Base-by-base conservation (phyloP, 352 stramenopile species). In the Phytophthora brassicae region DNA sequence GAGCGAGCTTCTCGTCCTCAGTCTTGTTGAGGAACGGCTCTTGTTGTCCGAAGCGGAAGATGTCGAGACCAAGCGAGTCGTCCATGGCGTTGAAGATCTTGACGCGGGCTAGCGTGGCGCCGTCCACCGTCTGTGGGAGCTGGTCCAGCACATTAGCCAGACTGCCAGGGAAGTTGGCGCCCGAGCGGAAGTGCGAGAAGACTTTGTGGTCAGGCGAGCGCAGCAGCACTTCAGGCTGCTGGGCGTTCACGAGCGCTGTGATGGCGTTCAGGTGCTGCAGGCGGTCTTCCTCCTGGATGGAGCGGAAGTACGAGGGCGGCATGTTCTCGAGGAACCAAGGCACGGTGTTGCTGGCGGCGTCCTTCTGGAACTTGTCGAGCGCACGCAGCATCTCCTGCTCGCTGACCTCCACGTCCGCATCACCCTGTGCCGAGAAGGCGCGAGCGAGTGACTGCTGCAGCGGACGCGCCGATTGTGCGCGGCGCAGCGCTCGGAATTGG, bases 51-150 rank as follows among this genome's bases (percentile, higher is more conserved):
- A 90, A 94, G 60, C 80, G 83, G 68, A 97, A 97, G 33, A 96
- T 88, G 56, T 96, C 85, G 41, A 97, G 72, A 3, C 82, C 86
- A 4, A 97, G 67, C 24, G 79, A 92, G 48, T 93, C 83, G 55
- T 97, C 89, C 6, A 90, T 48, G 6, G 89, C 85, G 39, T 85
- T 94, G 72, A 96, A 97, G 65, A 96, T 91, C 81, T 97, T 95
- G 69, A 97, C 89, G 62, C 89, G 82, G 17, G 84, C 78, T 13
- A 94, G 74, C 45, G 85, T 75, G 5, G 67, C 79, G 60, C 74
- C 74, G 60, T 90, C 74, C 17, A 90, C 75, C 26, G 68, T 76
- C 61, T 82, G 84, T 26, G 86, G 81, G 24, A 94, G 66, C 65
- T 92, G 81, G 24, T 76, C 70, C 22, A 90, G 64, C 54, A 94